Conservation (phyloP, 345 rosid genomes). For the Eucalyptus polybractea region DNA sequence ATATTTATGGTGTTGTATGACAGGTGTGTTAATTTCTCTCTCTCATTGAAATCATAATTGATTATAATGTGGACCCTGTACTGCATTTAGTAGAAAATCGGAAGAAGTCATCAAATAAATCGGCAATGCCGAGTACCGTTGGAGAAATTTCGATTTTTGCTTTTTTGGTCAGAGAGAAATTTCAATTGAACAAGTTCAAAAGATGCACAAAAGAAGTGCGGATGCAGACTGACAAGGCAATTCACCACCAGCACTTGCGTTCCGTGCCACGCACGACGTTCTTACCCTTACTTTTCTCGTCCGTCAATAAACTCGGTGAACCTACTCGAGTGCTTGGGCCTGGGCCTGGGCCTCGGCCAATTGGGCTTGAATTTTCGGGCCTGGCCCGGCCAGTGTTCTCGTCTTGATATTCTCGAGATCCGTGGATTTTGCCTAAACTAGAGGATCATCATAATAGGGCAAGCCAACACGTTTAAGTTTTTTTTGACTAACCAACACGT, state of each 20-base stretch:
- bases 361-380: background rate
- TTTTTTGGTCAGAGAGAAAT: too few relatives aligned
- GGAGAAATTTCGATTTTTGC: too few relatives aligned
- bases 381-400: background rate
- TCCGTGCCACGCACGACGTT: background rate
- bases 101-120: background rate
- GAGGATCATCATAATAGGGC: background rate
- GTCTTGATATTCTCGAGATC: background rate
- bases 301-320: background rate
- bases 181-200: too few relatives aligned
- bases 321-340: background rate
- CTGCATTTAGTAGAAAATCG: background rate
- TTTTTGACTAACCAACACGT: too few relatives aligned
- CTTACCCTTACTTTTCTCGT: background rate
- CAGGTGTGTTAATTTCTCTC: too few relatives aligned
- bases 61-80: background rate
- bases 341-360: background rate
- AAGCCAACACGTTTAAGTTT: background rate
- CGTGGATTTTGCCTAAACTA: background rate
- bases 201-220: too few relatives aligned
- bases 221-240: background rate
- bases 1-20: rapidly evolving
- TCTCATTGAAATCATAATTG: too few relatives aligned
- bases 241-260: background rate
- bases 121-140: too few relatives aligned